These are phyloP conservation scores for Trametes cubensis DNA, from an alignment of 768 basidiomycete species.

Conservation along the genomic window DNA sequence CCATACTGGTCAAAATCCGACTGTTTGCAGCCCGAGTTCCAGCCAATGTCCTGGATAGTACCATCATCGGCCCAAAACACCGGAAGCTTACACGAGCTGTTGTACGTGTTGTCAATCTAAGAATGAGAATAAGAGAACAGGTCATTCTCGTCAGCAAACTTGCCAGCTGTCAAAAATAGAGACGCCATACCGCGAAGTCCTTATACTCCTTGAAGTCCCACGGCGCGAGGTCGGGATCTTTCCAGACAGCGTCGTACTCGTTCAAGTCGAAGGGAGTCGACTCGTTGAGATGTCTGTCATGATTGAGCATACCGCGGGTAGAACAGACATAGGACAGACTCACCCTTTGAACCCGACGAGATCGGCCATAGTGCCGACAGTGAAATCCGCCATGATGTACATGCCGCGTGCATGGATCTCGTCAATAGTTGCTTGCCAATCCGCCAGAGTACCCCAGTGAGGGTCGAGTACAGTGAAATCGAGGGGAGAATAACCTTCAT, in stretches of 20 bases:
- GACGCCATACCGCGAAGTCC: slow-evolving; percentile 66
- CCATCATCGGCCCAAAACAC: slow-evolving; percentile 83
- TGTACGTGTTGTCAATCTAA: slow-evolving; percentile 70
- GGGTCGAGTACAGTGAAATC: slow-evolving; percentile 91
- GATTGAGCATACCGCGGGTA: slow-evolving; percentile 15
- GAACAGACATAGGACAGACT: slow-evolving; percentile 29
- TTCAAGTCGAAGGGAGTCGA: slow-evolving; percentile 79
- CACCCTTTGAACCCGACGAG: slow-evolving; percentile 85
- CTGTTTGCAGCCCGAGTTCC: slow-evolving; percentile 68
- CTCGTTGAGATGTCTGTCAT: slow-evolving; percentile 67
- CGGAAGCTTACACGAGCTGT: slow-evolving; percentile 75
- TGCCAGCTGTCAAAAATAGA: slow-evolving; percentile 6
- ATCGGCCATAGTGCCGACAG: slow-evolving; percentile 90
- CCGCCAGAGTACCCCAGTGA: slow-evolving; percentile 83
- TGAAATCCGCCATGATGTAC: slow-evolving; percentile 94
- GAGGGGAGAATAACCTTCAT: slow-evolving; percentile 85
- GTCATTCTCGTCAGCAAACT: not conserved
- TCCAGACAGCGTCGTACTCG: slow-evolving; percentile 78
- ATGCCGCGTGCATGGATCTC: slow-evolving; percentile 78
- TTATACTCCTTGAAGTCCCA: slow-evolving; percentile 87
- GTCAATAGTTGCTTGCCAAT: slow-evolving; percentile 79
- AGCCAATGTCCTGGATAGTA: slow-evolving; percentile 53
- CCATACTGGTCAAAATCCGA: slow-evolving; percentile 96
- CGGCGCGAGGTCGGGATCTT: slow-evolving; percentile 71
- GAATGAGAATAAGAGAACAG: slow-evolving; percentile 41